Evolutionary conservation across 768 basidiomycete species (phyloP).

Genomic region (Lanmaoa pseudosensibilis): DNA sequence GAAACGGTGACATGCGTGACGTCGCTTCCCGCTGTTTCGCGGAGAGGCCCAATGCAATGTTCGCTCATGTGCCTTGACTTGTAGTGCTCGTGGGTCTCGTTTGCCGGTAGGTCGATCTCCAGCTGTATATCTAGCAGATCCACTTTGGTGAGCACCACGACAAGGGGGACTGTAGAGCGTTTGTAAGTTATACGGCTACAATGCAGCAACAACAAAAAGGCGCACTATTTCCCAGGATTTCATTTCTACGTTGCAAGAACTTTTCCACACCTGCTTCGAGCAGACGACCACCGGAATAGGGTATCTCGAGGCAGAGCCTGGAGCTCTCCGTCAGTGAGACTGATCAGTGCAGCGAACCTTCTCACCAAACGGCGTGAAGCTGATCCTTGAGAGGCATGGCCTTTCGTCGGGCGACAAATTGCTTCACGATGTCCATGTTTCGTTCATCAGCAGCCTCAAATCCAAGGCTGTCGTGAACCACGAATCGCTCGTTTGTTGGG

Average conservation of each 20-base stretch:
- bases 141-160: conserved; percentile 18
- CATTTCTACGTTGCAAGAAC: conserved; percentile 2
- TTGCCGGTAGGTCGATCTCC: background rate
- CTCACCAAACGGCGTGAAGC: conserved; percentile 18
- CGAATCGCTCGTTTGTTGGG: conserved; percentile 12
- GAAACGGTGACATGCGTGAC: conserved; percentile 7
- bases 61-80: background rate
- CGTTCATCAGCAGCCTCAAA: conserved; percentile 13
- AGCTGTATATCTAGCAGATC: conserved; percentile 8
- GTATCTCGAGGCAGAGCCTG: conserved; percentile 20
- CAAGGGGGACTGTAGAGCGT: conserved; percentile 5
- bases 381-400: conserved; percentile 4
- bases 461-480: conserved; percentile 20
- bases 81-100: background rate
- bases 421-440: conserved; percentile 3
- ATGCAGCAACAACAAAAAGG: background rate
- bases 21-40: background rate
- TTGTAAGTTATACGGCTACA: background rate
- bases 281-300: conserved; percentile 14
- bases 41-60: conserved; percentile 4
- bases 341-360: background rate
- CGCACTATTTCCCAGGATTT: conserved; percentile 11
- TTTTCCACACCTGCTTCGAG: conserved; percentile 14
- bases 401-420: conserved; percentile 7
- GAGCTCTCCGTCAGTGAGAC: background rate